Conservation (phyloP, 1,284 basidiomycete genomes). For the Irpex rosettiformis region DNA sequence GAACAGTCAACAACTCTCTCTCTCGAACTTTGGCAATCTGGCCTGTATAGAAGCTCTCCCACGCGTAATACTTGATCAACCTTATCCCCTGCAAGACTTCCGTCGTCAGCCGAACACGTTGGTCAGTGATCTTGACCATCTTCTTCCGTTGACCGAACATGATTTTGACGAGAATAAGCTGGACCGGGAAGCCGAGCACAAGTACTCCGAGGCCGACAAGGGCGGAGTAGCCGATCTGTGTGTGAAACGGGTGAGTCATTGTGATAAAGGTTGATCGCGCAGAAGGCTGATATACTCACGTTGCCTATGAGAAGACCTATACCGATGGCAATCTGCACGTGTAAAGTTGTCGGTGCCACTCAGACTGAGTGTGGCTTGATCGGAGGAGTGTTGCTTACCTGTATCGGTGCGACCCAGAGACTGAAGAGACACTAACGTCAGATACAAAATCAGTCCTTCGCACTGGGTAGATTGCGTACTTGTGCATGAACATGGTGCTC, state of each 20-base stretch:
- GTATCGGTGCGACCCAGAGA: constrained; percentile 55
- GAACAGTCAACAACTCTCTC: constrained; percentile 50
- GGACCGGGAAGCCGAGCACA: constrained; percentile 58
- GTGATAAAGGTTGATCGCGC: background rate
- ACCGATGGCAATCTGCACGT: constrained; percentile 56
- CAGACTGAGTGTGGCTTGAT: too few relatives aligned
- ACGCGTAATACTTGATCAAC: constrained; percentile 58
- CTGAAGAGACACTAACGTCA: constrained; percentile 34
- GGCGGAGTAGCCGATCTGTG: constrained; percentile 62
- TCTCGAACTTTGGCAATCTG: constrained; percentile 49
- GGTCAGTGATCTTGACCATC: constrained; percentile 73
- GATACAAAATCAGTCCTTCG: constrained; percentile 10
- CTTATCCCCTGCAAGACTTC: constrained; percentile 67
- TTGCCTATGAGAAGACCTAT: constrained; percentile 63
- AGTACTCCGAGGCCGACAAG: constrained; percentile 69
- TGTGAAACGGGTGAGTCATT: constrained; percentile 6
- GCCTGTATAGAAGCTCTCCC: constrained; percentile 60
- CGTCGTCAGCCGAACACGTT: constrained; percentile 59
- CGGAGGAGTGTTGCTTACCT: constrained; percentile 28
- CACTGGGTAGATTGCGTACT: constrained; percentile 33
- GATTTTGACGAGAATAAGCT: constrained; percentile 55
- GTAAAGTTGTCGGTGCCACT: too few relatives aligned
- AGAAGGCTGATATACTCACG: constrained; percentile 28
- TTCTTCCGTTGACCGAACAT: constrained; percentile 65
- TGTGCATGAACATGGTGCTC: constrained; percentile 44